A percentile compares a stretch with the other conserved stretches of the same genome.
Conservation (phyloP, 768 basidiomycete species). For the Phlegmacium glaucopus region DNA sequence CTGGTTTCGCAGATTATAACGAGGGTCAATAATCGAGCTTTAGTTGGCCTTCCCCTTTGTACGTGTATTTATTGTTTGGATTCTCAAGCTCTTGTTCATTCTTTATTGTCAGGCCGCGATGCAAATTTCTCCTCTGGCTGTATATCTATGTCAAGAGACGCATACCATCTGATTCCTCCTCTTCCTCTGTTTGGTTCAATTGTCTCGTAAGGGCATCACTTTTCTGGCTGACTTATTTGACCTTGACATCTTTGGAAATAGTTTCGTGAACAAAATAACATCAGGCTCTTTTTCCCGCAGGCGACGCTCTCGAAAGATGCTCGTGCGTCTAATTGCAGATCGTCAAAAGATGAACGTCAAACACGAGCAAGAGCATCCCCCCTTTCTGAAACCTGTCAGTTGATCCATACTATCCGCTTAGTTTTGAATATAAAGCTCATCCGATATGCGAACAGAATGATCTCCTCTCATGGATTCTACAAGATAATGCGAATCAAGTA, state of each 20-base stretch:
- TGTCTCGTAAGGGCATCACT: background rate
- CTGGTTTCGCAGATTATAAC: conserved; percentile 3
- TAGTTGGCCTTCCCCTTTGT: conserved; percentile 22
- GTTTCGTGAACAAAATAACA: background rate
- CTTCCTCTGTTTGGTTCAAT: background rate
- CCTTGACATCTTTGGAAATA: background rate
- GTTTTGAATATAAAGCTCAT: background rate
- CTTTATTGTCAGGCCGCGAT: conserved; percentile 10
- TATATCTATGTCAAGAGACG: conserved; percentile 1
- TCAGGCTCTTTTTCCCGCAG: background rate
- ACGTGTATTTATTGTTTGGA: background rate
- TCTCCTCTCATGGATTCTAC: conserved; percentile 33
- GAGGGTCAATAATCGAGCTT: conserved; percentile 6
- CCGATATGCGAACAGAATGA: conserved; percentile 26
- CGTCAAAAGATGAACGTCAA: background rate
- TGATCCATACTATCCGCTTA: too few relatives aligned
- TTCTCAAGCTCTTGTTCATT: background rate
- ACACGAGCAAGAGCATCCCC: background rate
- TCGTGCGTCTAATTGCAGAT: background rate
- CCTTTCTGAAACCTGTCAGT: too few relatives aligned
- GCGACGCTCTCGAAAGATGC: background rate
- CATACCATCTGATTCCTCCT: conserved; percentile 11
- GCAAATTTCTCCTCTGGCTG: conserved; percentile 8
- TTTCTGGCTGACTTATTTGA: background rate
- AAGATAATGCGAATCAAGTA: conserved; percentile 18